phyloP scores from a whole-genome alignment of 371 early-diverging fungal genomes.

The Mortierella sp. region DNA sequence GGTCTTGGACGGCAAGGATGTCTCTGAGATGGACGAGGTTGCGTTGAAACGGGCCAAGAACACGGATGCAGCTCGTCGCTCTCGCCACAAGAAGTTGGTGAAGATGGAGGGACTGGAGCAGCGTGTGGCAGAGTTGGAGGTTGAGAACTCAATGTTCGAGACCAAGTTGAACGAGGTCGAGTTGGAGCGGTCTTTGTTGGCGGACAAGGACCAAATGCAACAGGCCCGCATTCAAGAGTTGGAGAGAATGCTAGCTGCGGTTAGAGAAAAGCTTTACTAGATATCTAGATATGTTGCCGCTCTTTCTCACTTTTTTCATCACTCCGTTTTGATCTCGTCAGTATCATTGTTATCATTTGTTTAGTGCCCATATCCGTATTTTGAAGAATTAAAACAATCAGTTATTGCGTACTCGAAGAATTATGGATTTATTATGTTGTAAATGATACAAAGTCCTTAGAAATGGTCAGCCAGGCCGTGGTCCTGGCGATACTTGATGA shows the following conservation, averaged over 20 bases:
- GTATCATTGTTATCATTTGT: no score
- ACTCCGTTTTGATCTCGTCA: no score
- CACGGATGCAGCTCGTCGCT: constrained; percentile 95
- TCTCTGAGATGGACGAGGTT: constrained; percentile 66
- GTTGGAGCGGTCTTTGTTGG: constrained; percentile 47
- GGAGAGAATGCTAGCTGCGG: constrained; percentile 19
- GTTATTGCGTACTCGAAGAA: no score
- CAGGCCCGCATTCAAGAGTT: constrained; percentile 50
- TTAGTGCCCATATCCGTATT: no score
- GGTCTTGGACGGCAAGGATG: constrained; percentile 41
- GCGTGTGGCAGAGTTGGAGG: constrained; percentile 82
- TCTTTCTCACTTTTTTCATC: no score
- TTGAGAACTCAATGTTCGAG: constrained; percentile 77
- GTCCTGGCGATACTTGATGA: constrained; percentile 74
- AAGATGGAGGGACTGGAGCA: constrained; percentile 88
- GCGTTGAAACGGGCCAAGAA: constrained; percentile 87
- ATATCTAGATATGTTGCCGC: no score
- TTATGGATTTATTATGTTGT: no score
- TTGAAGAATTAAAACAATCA: no score
- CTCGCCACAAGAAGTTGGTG: constrained; percentile 86
- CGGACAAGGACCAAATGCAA: constrained; percentile 51
- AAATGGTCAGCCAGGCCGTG: constrained; percentile 45
- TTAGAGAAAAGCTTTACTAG: constrained; percentile 31
- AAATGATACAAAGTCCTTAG: neutral
- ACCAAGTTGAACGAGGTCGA: constrained; percentile 63